Percentiles rank a stretch among this genome's conserved stretches.
Evolutionary conservation across 1,284 basidiomycete species (phyloP).

Genomic region (Lentinula novae-zelandiae): DNA sequence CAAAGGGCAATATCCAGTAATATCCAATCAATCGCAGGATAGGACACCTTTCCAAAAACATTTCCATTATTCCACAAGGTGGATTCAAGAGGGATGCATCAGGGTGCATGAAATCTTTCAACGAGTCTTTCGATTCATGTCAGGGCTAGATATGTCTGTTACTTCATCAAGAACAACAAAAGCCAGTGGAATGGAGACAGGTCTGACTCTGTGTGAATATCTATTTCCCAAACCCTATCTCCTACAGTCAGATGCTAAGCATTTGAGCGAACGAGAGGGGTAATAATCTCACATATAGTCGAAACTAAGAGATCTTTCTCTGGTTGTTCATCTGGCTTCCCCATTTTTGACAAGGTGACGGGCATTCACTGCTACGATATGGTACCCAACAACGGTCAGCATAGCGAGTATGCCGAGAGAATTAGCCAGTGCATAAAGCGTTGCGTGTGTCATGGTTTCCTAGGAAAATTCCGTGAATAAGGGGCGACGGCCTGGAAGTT

Average conservation of each 20-base stretch:
- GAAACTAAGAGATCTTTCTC: not conserved
- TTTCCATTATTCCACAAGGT: no score
- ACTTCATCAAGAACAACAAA: no score
- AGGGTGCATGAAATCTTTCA: no score
- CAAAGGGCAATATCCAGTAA: no score
- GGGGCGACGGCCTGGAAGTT: not conserved
- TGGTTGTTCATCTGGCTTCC: not conserved
- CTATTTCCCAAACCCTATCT: not conserved
- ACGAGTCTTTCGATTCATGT: no score
- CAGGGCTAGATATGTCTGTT: no score
- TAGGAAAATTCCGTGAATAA: not conserved
- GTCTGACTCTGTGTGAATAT: no score
- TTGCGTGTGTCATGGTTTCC: constrained; percentile 61
- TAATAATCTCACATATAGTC: not conserved
- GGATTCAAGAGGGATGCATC: no score
- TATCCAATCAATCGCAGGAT: no score
- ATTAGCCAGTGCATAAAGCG: constrained; percentile 82
- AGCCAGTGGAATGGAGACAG: no score
- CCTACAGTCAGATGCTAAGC: not conserved
- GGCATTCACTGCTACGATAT: constrained; percentile 83
- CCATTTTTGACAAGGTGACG: constrained; percentile 34
- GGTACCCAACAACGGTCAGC: constrained; percentile 80
- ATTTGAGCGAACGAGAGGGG: not conserved
- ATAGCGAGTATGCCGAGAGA: constrained; percentile 80
- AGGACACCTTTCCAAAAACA: no score